These are phyloP conservation scores for Xylaria venustula DNA, from an alignment of 495 filamentous ascomycete species.

Conservation along the genomic window DNA sequence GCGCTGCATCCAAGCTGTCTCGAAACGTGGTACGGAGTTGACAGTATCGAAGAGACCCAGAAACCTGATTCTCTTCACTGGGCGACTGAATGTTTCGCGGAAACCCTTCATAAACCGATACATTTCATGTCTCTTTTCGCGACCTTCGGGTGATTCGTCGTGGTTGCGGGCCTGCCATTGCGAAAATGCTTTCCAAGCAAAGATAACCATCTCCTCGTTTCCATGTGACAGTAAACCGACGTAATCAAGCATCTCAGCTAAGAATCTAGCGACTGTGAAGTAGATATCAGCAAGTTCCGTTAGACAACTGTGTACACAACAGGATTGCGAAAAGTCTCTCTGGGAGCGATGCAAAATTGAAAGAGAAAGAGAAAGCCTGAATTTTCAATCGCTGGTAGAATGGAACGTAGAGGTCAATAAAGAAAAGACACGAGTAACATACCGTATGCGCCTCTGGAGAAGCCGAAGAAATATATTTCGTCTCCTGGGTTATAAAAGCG, in stretches of 20 bases:
- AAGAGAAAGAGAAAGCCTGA: too few relatives aligned
- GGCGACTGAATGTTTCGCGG: conserved; percentile 79
- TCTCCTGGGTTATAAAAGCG: conserved; percentile 78
- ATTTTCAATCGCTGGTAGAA: too few relatives aligned
- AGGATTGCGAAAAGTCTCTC: background rate
- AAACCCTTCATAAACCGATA: conserved; percentile 80
- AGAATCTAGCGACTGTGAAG: conserved; percentile 67
- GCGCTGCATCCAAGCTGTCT: conserved; percentile 82
- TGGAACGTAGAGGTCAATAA: too few relatives aligned
- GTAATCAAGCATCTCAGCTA: conserved; percentile 84
- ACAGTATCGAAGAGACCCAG: conserved; percentile 74
- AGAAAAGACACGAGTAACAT: background rate
- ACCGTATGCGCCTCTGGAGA: conserved; percentile 76
- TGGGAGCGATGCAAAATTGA: too few relatives aligned
- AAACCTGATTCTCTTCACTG: conserved; percentile 69
- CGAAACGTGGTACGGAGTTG: conserved; percentile 79
- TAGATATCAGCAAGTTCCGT: background rate
- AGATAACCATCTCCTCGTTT: conserved; percentile 84
- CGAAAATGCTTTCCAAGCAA: conserved; percentile 86
- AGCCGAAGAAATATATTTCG: conserved; percentile 81
- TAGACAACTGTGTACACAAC: background rate
- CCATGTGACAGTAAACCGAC: conserved; percentile 76
- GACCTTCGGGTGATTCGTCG: conserved; percentile 54
- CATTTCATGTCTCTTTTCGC: conserved; percentile 55
- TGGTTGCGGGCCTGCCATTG: conserved; percentile 75